phyloP scores from a whole-genome alignment of 768 basidiomycete genomes.

The Tricholoma furcatifolium region DNA sequence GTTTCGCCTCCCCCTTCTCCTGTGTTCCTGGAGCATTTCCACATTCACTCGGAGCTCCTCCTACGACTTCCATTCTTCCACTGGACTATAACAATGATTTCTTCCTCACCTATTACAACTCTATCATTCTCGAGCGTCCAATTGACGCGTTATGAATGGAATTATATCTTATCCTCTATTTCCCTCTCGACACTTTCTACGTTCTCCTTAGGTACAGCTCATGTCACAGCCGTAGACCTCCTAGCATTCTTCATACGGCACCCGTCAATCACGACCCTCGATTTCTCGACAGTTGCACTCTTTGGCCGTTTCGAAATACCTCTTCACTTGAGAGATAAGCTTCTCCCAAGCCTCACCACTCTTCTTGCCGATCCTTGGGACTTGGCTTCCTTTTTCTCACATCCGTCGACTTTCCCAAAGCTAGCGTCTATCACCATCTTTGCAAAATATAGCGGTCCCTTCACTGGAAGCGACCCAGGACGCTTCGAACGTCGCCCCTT shows the following conservation, averaged over 20 bases:
- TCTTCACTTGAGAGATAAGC: conserved; percentile 1
- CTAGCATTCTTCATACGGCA: conserved; percentile 19
- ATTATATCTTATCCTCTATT: conserved; percentile 17
- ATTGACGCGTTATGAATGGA: conserved; percentile 16
- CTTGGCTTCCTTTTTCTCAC: conserved; percentile 10
- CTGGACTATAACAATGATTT: conserved; percentile 17
- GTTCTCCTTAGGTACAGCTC: conserved; percentile 13
- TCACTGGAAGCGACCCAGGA: background rate
- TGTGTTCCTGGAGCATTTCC: conserved; percentile 4
- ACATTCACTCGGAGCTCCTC: conserved; percentile 9
- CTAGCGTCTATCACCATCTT: conserved; percentile 3
- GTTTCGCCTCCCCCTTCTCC: background rate
- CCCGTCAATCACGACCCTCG: conserved; percentile 17
- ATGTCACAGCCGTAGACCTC: conserved; percentile 20
- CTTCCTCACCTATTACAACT: conserved; percentile 14
- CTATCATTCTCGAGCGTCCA: conserved; percentile 15
- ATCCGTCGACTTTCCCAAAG: conserved; percentile 5
- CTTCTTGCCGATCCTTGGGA: conserved; percentile 12
- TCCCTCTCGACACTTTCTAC: conserved; percentile 12
- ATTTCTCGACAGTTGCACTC: conserved; percentile 10
- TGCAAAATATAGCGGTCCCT: background rate
- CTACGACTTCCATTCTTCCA: conserved; percentile 14
- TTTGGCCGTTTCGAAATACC: conserved; percentile 7
- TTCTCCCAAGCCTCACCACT: conserved; percentile 10
- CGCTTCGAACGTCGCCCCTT: background rate